These are phyloP conservation scores for Mimosa bimucronata DNA, from an alignment of 306 rosid species.

Conservation along the genomic window DNA sequence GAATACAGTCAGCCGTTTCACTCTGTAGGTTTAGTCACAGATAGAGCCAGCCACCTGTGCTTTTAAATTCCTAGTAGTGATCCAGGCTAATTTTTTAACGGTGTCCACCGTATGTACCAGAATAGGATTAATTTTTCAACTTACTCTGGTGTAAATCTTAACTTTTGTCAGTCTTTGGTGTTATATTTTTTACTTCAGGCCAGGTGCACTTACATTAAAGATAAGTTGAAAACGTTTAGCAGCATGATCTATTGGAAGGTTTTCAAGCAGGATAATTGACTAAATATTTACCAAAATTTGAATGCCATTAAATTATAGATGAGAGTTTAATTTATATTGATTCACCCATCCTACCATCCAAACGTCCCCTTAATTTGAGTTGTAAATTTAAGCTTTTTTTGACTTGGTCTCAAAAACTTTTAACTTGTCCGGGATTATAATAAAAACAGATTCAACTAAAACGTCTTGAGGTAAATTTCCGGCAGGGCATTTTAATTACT, in stretches of 20 bases:
- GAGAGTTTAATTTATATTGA: not conserved
- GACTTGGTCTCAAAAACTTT: not conserved
- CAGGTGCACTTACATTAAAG: not conserved
- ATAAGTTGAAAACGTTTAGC: not conserved
- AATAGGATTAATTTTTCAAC: conserved; percentile 25
- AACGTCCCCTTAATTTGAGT: not conserved
- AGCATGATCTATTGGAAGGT: not conserved
- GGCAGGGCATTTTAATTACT: not conserved
- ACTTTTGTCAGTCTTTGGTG: conserved; percentile 11
- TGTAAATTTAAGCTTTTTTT: not conserved
- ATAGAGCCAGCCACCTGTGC: conserved; percentile 35
- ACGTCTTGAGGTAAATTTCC: not conserved
- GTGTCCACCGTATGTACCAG: conserved; percentile 36
- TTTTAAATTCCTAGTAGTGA: conserved; percentile 41
- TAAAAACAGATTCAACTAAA: not conserved
- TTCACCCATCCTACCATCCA: not conserved
- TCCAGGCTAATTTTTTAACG: conserved; percentile 51
- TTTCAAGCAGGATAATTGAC: not conserved
- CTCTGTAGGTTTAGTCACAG: conserved; percentile 52
- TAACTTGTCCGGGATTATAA: not conserved
- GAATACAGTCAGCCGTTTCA: conserved; percentile 44
- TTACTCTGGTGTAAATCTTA: conserved; percentile 28
- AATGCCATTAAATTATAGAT: not conserved
- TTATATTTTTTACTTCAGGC: conserved; percentile 10
- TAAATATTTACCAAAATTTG: not conserved